Percentiles rank a stretch among this genome's conserved stretches.
These are phyloP conservation scores for Saxophila tyrrhenica DNA, from an alignment of 495 filamentous ascomycete genomes.

Conservation along the genomic window DNA sequence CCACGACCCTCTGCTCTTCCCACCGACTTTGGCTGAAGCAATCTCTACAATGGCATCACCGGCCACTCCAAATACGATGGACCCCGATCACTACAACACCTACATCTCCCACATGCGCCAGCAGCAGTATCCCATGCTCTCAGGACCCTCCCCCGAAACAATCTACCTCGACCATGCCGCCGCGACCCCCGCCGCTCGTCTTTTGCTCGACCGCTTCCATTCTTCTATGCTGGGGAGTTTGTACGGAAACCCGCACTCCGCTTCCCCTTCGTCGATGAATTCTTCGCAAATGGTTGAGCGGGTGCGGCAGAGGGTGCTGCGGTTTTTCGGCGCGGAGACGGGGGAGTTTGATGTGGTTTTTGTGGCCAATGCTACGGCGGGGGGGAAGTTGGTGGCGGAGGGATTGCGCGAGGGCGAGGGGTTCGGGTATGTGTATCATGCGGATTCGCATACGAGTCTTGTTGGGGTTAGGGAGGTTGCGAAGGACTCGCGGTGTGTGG, in stretches of 20 bases:
- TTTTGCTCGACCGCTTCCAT: slow-evolving; percentile 66
- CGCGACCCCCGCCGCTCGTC: slow-evolving; percentile 70
- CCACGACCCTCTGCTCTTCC: not conserved
- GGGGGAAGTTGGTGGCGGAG: slow-evolving; percentile 75
- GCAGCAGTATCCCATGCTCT: slow-evolving; percentile 72
- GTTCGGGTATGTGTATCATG: slow-evolving; percentile 76
- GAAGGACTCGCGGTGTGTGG: slow-evolving; percentile 52
- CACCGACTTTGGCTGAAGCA: not conserved
- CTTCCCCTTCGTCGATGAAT: slow-evolving; percentile 66
- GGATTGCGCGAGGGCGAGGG: slow-evolving; percentile 48
- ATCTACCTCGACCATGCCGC: slow-evolving; percentile 92
- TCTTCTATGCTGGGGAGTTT: slow-evolving; percentile 64
- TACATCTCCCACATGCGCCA: slow-evolving; percentile 57
- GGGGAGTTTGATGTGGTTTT: slow-evolving; percentile 81
- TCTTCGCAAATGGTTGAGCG: slow-evolving; percentile 67
- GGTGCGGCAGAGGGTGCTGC: slow-evolving; percentile 56
- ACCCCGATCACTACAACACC: slow-evolving; percentile 41
- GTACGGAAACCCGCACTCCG: slow-evolving; percentile 87
- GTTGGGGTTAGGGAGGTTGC: slow-evolving; percentile 73
- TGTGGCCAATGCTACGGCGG: slow-evolving; percentile 85
- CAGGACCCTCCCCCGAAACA: no score
- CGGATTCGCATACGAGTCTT: slow-evolving; percentile 77
- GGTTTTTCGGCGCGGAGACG: slow-evolving; percentile 76
- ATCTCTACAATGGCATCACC: not conserved
- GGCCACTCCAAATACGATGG: not conserved